Base-by-base conservation (phyloP, 495 filamentous ascomycete species). In the Achaetomiella virescens region DNA sequence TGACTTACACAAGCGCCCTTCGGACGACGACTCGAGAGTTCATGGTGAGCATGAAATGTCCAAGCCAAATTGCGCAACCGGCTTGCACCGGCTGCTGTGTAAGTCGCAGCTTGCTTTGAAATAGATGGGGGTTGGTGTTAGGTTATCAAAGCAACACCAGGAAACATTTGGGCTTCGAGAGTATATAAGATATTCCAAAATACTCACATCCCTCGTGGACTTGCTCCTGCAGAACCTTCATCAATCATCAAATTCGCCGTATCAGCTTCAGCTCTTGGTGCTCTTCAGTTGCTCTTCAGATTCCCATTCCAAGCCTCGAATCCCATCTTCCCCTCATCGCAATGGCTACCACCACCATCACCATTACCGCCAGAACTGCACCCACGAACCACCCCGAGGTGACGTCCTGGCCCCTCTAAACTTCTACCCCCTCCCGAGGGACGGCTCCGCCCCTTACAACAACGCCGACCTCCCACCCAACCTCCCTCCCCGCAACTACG, bases 341-440 rank as follows among this genome's bases (percentile, higher is more conserved):
- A n/a, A n/a, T n/a, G n/a, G n/a, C n/a, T n/a, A n/a, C 46, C 24
- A 24, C 31, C 33, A 55, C 15, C 44, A 55, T 58, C 38, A 22
- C 48, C 25, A 46, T 46, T n/a, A n/a, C n/a, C n/a, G n/a, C n/a
- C n/a, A n/a, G n/a, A n/a, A n/a, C n/a, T n/a, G n/a, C 48, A 12
- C 36, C 44, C 54, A 46, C 48, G 75, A 87, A 58, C 88, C 42
- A 2, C 48, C 86, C 29, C 77, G 81, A 43, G 90, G 90, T 46
- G 76, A 85, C 63, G 82, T 89, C 36, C 76, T 71, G 18, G 76
- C 85, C 24, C 67, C 64, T 35, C 75, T 95, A 3, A 81, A 82
- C 72, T 95, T 89, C 81, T 89, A 84, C 70, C 25, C 45, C 1
- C 75, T 81, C 0, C 87, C 90, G 0, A 36, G 77, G 14, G 84